Base-by-base conservation (phyloP, 208 protist genomes). In the Naegleria fowleri region DNA sequence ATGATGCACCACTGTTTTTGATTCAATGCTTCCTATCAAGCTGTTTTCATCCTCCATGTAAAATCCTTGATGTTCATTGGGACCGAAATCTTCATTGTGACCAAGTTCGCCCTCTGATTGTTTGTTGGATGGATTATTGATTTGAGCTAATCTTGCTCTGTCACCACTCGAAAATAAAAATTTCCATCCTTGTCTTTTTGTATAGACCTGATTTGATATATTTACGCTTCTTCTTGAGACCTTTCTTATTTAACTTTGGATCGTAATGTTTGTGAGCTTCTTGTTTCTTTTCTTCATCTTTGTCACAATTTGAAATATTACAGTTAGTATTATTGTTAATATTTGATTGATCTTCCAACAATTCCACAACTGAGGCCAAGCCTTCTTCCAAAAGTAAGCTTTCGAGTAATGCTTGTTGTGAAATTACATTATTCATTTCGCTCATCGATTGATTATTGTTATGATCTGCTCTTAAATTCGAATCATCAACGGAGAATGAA, bases 141-240 rank as follows among this genome's bases (percentile, higher is more conserved):
- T 22, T 6, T 6, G 5, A 38, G 41, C 43, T 19, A 88, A 39
- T 58, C 85, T 51, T 16, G 41, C 9, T 39, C 85, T 48, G 36
- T 88, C 85, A 58, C 41, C 33, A 38, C 41, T 59, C 3, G 85
- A 88, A 58, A 58, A 88, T 11, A 88, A 25, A 39, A 88, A 88
- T 88, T 55, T 6, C 85, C 85, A 58, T 38, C 55, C 25, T 36
- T 88, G 85, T 88, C 85, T 58, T 88, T 88, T 88, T 88, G 33
- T 39, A 88, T 11, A 88, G n/a, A 59, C 85, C 85, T 36, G n/a
- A 40, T 39, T 88, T 88, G 41, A 88, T 39, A 38, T 88, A 88
- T 43, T 58, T 88, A 58, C 85, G 15, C 41, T 88, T 88, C 41
- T 88, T 88, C 67, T 79, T 79, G 25, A 79, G 19, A 7, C 67